These are phyloP conservation scores for Austroboletus niveus DNA, from an alignment of 1,284 basidiomycete genomes.

Conservation along the genomic window DNA sequence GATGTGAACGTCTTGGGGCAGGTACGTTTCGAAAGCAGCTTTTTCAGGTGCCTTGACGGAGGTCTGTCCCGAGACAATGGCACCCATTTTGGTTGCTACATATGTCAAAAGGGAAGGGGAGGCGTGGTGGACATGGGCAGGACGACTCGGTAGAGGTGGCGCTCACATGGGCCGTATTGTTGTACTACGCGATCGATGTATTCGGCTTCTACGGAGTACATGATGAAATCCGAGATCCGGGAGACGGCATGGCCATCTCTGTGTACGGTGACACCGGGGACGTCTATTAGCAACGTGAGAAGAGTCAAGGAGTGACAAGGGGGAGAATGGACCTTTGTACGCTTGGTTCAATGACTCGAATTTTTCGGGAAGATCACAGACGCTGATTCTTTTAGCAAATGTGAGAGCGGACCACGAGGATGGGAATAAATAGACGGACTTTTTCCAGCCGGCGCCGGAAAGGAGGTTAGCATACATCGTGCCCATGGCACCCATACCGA, in stretches of 20 bases:
- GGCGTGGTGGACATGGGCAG: background rate
- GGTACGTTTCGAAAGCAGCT: conserved; percentile 85
- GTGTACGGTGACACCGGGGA: conserved; percentile 63
- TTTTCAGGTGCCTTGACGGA: conserved; percentile 96
- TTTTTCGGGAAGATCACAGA: conserved; percentile 86
- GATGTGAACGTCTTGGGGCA: conserved; percentile 86
- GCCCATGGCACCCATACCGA: conserved; percentile 96
- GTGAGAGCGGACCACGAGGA: background rate
- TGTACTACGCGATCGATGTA: conserved; percentile 82
- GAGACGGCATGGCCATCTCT: conserved; percentile 84
- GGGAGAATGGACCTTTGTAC: conserved; percentile 51
- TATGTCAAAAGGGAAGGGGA: background rate
- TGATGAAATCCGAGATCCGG: conserved; percentile 82
- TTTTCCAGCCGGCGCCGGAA: conserved; percentile 79
- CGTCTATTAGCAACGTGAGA: conserved; percentile 32
- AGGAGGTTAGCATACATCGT: conserved; percentile 86
- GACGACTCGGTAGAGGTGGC: background rate
- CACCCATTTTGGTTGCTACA: conserved; percentile 86
- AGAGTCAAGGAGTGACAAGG: background rate
- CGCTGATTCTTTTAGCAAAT: conserved; percentile 66
- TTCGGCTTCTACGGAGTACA: conserved; percentile 95
- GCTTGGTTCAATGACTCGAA: conserved; percentile 65
- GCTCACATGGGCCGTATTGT: conserved; percentile 88
- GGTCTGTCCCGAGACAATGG: conserved; percentile 94
- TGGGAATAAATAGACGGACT: conserved; percentile 46